Evolutionary conservation across 2,329 filamentous ascomycete species (phyloP), one percentile per base, ranked within the genome.

Genomic region (Chrysoporthe deuterocubensis): DNA sequence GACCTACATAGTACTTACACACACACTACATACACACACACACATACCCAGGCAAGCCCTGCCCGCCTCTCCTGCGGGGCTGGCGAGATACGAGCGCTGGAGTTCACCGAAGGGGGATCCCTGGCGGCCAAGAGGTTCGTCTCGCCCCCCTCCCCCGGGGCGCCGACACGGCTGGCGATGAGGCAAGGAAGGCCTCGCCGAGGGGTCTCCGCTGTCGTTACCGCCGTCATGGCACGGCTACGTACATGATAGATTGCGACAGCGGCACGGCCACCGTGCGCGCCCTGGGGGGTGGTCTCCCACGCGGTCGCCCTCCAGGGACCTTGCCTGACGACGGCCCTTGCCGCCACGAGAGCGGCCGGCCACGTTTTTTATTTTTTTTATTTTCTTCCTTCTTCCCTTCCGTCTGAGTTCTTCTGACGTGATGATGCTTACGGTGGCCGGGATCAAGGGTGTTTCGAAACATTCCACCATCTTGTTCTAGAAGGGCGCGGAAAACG

Each of bases 391-490:
- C n/a, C n/a, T 56, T n/a, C 11, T 8, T 32, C 6, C 16, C 18
- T 34, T 18, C n/a, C 26, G 26, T 54, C 21, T 37, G 26, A 1
- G 21, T 21, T 37, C 48, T 48, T 48, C 60, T 46, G 26, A 52
- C 43, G 60, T 48, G 50, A 16, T 54, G 21, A n/a, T 32, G 34
- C 44, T 18, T 44, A 26, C 26, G 26, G 34, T 18, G 26, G 21
- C 60, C 44, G 60, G 60, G 60, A 50, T 62, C 43, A 37, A 46
- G 43, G 43, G 18, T 32, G 21, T 4, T 62, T 37, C 7, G 18
- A 42, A 63, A 63, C 48, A 44, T 68, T 68, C 64, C 67, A 60
- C 54, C 18, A 32, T 40, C n/a, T 44, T 44, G 52, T 68, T 68
- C 67, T 66, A 68, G 67, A 68, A 68, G 57, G 46, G 46, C 37